Evolutionary conservation across 805 yeast species (phyloP), one percentile per base, ranked within the genome.

Genomic region (Candida michaelii): DNA sequence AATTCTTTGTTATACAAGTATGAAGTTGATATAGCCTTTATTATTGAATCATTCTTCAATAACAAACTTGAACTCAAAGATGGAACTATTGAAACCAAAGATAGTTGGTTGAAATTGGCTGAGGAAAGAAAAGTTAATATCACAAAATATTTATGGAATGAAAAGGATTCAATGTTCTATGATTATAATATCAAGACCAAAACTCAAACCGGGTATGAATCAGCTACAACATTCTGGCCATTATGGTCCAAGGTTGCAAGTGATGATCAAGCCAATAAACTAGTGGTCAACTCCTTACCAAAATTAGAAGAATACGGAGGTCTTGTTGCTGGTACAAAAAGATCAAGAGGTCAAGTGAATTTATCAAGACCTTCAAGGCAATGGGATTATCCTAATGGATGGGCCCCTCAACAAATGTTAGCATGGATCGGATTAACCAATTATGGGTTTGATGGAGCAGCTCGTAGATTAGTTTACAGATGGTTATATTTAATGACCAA

Each of bases 381-480:
- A 65, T 91, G 99, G 99, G 99, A 91, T 62, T 93, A 84, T 62
- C 99, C 99, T 2, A 88, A 70, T 57, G 98, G 98, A 1, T 91
- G 99, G 99, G 97, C 98, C 0, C 98, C 99, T 3, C 98, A 93
- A 60, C 99, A 91, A 63, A 87, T 91, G 13, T 62, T 91, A 42
- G 91, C 96, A 1, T 91, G 99, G 99, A 77, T 77, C 34, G 98
- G 97, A 0, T 71, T 91, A 25, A 53, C 61, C 21, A 76, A 81
- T 40, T 93, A 91, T 59, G 93, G 90, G 0, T 86, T 73, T 56
- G 61, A 60, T 3, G 79, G 73, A 3, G 77, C 78, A 13, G 82
- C 91, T 1, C 72, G 82, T 43, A 68, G 98, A 46, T 65, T 91
- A 44, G 82, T 83, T 1, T 86, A 85, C 60, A 74, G 96, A 50